Conservation (phyloP, 805 yeast genomes). For the Wickerhamomyces bovis region DNA sequence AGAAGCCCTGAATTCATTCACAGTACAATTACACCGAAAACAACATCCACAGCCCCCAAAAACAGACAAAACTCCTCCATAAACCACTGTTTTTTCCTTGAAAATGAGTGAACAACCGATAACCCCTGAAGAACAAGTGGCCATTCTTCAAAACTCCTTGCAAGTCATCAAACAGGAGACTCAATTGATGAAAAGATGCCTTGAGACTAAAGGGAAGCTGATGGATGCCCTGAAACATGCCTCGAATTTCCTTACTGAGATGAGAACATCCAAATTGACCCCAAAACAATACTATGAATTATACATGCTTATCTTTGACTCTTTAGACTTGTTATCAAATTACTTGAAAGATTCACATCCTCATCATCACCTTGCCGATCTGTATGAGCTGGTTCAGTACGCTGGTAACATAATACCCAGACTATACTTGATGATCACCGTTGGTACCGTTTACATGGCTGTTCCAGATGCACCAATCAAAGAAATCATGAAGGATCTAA, state of each 20-base stretch:
- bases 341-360: conserved; percentile 66
- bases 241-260: conserved; percentile 71
- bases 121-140: conserved; percentile 23
- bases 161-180: conserved; percentile 62
- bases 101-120: background rate
- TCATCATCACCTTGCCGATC: conserved; percentile 74
- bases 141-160: conserved; percentile 38
- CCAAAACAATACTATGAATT: conserved; percentile 94
- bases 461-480: conserved; percentile 70
- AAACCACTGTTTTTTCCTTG: background rate
- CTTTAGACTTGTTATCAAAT: conserved; percentile 59
- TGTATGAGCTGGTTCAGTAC: conserved; percentile 92
- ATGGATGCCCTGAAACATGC: conserved; percentile 89
- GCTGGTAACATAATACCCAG: conserved; percentile 92
- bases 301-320: conserved; percentile 79
- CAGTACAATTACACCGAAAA: no score
- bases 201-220: conserved; percentile 54
- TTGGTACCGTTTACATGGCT: conserved; percentile 84
- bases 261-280: conserved; percentile 65
- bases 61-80: no score
- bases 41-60: no score
- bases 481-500: conserved; percentile 91
- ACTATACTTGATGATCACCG: conserved; percentile 88
- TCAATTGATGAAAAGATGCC: conserved; percentile 66
- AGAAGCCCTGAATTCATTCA: no score